A percentile compares a stretch with the other conserved stretches of the same genome.
phyloP scores from a whole-genome alignment of 768 basidiomycete genomes.

The Xerocomus potaroensis region DNA sequence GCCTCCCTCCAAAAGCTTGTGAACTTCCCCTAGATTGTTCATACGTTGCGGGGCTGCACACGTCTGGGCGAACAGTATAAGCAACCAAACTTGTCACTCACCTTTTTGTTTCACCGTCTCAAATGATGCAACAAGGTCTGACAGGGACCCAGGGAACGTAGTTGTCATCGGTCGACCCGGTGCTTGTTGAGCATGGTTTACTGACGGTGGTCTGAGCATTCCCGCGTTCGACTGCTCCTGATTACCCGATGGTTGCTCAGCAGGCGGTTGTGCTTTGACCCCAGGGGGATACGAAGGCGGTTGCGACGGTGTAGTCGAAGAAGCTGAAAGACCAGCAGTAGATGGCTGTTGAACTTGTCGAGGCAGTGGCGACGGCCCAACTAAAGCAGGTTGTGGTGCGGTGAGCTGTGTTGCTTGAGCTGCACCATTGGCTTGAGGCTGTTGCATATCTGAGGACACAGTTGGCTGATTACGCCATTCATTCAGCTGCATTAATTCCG shows the following conservation, averaged over 20 bases:
- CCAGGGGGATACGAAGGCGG: constrained; percentile 65
- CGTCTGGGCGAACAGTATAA: not conserved
- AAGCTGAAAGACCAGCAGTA: constrained; percentile 21
- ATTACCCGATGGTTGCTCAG: constrained; percentile 36
- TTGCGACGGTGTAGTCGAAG: constrained; percentile 22
- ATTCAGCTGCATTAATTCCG: constrained; percentile 16
- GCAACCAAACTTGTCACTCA: constrained; percentile 30
- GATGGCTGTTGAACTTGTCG: constrained; percentile 44
- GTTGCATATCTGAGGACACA: constrained; percentile 35
- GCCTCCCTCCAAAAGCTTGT: constrained; percentile 91
- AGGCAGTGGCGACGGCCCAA: constrained; percentile 45
- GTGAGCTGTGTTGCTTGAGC: constrained; percentile 22
- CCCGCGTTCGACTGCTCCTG: constrained; percentile 36
- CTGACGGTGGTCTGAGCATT: constrained; percentile 52
- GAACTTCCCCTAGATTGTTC: constrained; percentile 84
- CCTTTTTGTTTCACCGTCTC: constrained; percentile 97
- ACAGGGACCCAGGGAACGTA: constrained; percentile 79
- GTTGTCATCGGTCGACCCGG: constrained; percentile 39
- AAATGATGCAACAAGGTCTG: constrained; percentile 91
- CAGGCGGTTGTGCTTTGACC: constrained; percentile 52
- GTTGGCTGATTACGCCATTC: constrained; percentile 33
- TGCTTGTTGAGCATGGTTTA: constrained; percentile 40
- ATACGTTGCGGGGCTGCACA: constrained; percentile 68
- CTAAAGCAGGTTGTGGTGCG: constrained; percentile 31
- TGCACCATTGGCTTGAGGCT: constrained; percentile 35